phyloP scores from a whole-genome alignment of 257 asterid genomes.

The Buddleja alternifolia region DNA sequence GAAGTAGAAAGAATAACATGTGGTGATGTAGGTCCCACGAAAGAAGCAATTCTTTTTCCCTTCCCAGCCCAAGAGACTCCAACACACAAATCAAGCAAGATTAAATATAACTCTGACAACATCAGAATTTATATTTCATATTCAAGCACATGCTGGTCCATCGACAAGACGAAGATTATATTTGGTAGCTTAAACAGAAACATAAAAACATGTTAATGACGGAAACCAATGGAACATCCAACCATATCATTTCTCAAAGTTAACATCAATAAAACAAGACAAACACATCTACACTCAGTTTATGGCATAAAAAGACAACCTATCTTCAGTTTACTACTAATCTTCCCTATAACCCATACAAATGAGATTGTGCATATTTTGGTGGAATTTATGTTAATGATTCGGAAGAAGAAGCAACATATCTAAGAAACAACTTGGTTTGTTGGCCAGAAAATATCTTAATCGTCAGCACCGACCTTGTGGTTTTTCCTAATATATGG shows the following conservation, averaged over 20 bases:
- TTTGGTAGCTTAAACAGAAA: too few species aligned
- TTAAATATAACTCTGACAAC: not conserved
- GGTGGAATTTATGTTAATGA: not conserved
- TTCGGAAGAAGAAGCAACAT: not conserved
- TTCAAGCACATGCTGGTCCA: not conserved
- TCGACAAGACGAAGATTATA: not conserved
- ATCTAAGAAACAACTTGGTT: not conserved
- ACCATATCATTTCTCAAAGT: too few species aligned
- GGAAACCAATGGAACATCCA: too few species aligned
- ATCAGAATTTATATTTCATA: not conserved
- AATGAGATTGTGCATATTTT: not conserved
- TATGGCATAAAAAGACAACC: too few species aligned
- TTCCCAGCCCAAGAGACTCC: conserved; percentile 5
- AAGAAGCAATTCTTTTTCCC: not conserved
- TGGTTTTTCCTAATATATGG: not conserved
- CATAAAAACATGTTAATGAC: too few species aligned
- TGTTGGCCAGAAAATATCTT: not conserved
- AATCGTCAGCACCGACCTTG: not conserved
- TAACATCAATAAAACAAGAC: too few species aligned
- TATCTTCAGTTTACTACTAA: too few species aligned
- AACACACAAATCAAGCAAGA: conserved; percentile 26
- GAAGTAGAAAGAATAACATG: not conserved
- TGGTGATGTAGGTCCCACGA: not conserved
- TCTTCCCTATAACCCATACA: too few species aligned
- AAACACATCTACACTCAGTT: too few species aligned